Conservation (phyloP, 495 filamentous ascomycete species). For the Eremomyces bilateralis region DNA sequence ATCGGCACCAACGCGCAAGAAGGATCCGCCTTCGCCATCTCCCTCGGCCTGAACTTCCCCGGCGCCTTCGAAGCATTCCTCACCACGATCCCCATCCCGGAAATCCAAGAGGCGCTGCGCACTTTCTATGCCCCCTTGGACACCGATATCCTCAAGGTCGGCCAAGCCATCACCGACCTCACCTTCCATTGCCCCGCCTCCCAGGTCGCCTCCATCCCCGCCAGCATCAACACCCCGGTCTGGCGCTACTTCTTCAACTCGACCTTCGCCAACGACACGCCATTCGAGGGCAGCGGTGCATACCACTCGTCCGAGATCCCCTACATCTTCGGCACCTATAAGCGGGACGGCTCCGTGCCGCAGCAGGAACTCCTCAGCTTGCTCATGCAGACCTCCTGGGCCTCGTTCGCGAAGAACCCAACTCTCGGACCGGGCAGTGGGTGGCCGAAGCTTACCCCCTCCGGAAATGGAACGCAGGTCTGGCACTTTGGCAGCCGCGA, state of each 20-base stretch:
- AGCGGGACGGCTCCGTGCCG: conserved; percentile 2
- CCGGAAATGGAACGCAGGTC: neutral
- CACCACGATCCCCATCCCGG: neutral
- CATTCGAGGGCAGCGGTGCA: conserved; percentile 6
- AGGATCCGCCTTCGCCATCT: neutral
- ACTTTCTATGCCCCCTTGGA: too few relatives aligned
- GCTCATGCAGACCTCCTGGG: conserved; percentile 11
- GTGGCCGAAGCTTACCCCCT: neutral
- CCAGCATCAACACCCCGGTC: conserved; percentile 7
- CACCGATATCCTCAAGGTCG: conserved; percentile 9
- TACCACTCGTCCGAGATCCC: conserved; percentile 16
- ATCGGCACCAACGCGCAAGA: conserved; percentile 1
- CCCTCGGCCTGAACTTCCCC: neutral
- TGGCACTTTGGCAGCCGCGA: neutral
- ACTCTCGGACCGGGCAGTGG: conserved; percentile 11
- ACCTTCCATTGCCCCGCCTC: conserved; percentile 12
- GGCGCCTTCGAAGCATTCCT: neutral
- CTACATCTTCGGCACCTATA: conserved; percentile 15
- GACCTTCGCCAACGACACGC: conserved; percentile 15
- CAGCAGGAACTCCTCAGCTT: conserved; percentile 11
- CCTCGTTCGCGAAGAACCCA: conserved; percentile 15
- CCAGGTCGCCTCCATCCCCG: conserved; percentile 9
- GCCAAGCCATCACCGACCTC: conserved; percentile 13
- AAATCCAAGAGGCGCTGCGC: too few relatives aligned
- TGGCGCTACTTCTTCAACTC: conserved; percentile 20